Base-by-base conservation (phyloP, 768 basidiomycete genomes). In the Serendipita sp. region DNA sequence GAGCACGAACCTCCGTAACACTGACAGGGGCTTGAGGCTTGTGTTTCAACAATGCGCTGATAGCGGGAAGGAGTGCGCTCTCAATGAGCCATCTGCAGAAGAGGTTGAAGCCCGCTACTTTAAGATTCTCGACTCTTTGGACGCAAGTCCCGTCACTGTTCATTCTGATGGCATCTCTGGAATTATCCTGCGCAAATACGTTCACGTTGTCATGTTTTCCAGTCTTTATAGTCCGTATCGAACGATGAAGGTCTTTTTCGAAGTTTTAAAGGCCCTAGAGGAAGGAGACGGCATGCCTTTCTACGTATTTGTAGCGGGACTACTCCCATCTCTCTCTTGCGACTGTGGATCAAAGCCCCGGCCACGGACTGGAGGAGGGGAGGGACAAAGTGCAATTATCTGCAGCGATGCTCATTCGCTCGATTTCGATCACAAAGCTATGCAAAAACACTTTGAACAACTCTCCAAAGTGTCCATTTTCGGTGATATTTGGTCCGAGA, bases 21-120 rank as follows among this genome's bases (percentile, higher is more conserved):
- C 45, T 28, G 65, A 65, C 54, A 48, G 30, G 16, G 65, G 53
- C 3, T 7, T 65, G 15, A 24, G 45, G 7, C 13, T n/a, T 16
- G 28, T 65, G 3, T 56, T 65, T 18, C 18, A 44, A 34, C 65
- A 58, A 32, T 65, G 65, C 41, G 37, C 65, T 3, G 37, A 65
- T 35, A 38, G 38, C 13, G n/a, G 30, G 13, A 41, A 37, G 11
- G 54, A 60, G 8, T 65, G 65, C 54, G n/a, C 65, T 28, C 24
- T 65, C 30, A 28, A 37, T 44, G 65, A 56, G 56, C 5, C 34
- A 3, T 58, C 47, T 15, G 34, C 65, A 3, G 54, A 58, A 24
- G 38, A 60, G 32, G 54, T 60, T 3, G 34, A 38, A 11, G 16
- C 8, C 3, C 51, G 65, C 3, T 56, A 47, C 30, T 41, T 11